Percentiles rank a stretch among this genome's conserved stretches.
phyloP scores from a whole-genome alignment of 2,329 filamentous ascomycete genomes.

The Teratosphaeria gauchensis region DNA sequence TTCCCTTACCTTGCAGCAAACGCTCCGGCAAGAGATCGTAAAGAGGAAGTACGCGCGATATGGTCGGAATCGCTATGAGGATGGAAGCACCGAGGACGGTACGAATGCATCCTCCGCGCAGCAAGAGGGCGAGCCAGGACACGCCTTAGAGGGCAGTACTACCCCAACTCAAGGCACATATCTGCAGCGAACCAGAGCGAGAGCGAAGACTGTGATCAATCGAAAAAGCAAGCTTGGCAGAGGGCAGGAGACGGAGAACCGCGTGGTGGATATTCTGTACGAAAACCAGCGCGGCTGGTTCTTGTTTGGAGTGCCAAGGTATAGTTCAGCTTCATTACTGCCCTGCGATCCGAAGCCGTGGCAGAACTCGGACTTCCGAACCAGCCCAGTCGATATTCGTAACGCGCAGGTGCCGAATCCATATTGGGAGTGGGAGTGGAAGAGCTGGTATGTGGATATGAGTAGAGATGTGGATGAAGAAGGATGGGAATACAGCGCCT shows the following conservation, averaged over 20 bases:
- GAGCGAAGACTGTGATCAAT: constrained; percentile 21
- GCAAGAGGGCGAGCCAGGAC: not conserved
- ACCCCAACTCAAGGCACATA: constrained; percentile 14
- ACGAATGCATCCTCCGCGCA: not conserved
- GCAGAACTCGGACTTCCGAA: constrained; percentile 54
- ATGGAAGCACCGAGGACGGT: constrained; percentile 5
- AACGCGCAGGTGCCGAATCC: constrained; percentile 92
- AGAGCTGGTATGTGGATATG: constrained; percentile 65
- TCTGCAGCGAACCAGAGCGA: constrained; percentile 22
- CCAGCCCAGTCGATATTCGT: constrained; percentile 59
- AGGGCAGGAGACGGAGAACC: constrained; percentile 27
- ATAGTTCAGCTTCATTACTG: constrained; percentile 75
- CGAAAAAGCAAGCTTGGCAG: constrained; percentile 20
- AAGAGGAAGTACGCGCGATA: constrained; percentile 28
- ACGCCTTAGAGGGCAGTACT: constrained; percentile 8
- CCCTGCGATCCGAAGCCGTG: constrained; percentile 78
- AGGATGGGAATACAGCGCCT: constrained; percentile 94
- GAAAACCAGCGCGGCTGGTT: constrained; percentile 92
- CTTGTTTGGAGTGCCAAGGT: constrained; percentile 80
- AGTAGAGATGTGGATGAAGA: constrained; percentile 76
- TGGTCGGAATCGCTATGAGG: constrained; percentile 22
- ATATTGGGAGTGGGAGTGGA: constrained; percentile 83
- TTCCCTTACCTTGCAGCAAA: constrained; percentile 17
- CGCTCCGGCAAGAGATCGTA: constrained; percentile 20
- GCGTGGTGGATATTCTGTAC: constrained; percentile 75